Evolutionary conservation across 2,329 filamentous ascomycete species (phyloP), one percentile per base, ranked within the genome.

Genomic region (Aspergillus proliferans): DNA sequence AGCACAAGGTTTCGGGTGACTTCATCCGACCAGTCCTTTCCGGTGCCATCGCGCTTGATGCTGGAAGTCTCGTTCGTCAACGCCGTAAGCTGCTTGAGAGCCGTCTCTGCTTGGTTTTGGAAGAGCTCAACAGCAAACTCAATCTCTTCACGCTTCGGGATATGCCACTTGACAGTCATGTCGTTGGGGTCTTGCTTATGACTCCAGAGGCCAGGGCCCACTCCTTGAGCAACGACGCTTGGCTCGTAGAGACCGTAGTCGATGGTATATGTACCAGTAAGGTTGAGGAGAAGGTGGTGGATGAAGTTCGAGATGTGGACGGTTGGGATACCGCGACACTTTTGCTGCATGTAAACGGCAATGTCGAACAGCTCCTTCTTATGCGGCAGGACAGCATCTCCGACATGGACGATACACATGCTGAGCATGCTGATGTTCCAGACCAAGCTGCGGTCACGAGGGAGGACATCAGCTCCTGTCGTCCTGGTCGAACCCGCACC

Each of bases 21-120:
- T 66, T 98, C 94, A 66, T 98, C 93, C 0, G 92, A 96, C 93
- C 93, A 98, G 61, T 96, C 92, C 70, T 97, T 98, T 58, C 95
- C 94, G 66, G 92, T 95, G 34, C 93, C 93, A 57, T 91, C 92
- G 49, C 92, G 82, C 68, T 90, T 94, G 47, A 97, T 85, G 2
- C 84, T 85, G 1, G 90, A 86, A 33, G 86, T 81, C 42, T 88
- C 84, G 53, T 87, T 85, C 63, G 89, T 94, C n/a, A 98, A 78
- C 6, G 85, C 81, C 53, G 82, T 81, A 10, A 98, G 73, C 52
- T 88, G 83, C 50, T 84, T 76, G 52, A 92, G 80, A 2, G 92
- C 91, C 38, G 82, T 84, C 49, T 82, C 82, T 5, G 87, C 85
- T 68, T 97, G 91, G 1, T 85, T 86, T 56, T 91, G 84, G 60